Evolutionary conservation across 768 basidiomycete species (phyloP), one percentile per base, ranked within the genome.

Genomic region (Mycena rebaudengoi): DNA sequence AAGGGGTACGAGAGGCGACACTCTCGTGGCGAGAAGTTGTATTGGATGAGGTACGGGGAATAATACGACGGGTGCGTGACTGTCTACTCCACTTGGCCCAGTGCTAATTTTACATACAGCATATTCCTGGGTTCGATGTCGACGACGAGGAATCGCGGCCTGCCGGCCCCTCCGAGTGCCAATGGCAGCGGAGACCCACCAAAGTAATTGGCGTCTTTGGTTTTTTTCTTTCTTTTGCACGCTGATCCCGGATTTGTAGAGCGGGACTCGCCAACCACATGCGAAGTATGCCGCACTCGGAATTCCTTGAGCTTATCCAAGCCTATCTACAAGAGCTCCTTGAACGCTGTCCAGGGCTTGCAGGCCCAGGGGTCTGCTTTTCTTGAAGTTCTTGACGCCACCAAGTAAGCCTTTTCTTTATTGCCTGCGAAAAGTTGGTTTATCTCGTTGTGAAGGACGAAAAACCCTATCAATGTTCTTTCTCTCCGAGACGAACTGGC

Each of bases 11-110:
- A 52, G 91, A 91, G 63, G 89, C 87, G 1, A 79, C 87, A 28
- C 67, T 85, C 12, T 85, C 86, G 16, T 95, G 93, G 91, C 79
- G 91, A 64, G 87, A 91, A 37, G 83, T 87, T 5, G 90, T 88
- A 18, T 75, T 92, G 62, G 76, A 74, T 14, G 90, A 91, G 63
- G 79, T 95, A 29, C 82, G 80, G 60, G 80, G 78, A 1, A 77
- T 87, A 26, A 75, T 91, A 29, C 87, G 84, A 72, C 81, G 82
- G 77, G 92, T 93, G 70, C 60, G 89, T 77, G 23, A 33, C 41
- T 44, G 49, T 25, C 25, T 59, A 49, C 20, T 29, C 54, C n/a
- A 48, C 39, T 44, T 39, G 25, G 20, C 30, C 5, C 18, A 40
- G 32, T 41, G 33, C 45, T 57, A 53, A 52, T 56, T 39, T 32